Base-by-base conservation (phyloP, 164 flowering plant genomes). In the Annona cherimola region DNA sequence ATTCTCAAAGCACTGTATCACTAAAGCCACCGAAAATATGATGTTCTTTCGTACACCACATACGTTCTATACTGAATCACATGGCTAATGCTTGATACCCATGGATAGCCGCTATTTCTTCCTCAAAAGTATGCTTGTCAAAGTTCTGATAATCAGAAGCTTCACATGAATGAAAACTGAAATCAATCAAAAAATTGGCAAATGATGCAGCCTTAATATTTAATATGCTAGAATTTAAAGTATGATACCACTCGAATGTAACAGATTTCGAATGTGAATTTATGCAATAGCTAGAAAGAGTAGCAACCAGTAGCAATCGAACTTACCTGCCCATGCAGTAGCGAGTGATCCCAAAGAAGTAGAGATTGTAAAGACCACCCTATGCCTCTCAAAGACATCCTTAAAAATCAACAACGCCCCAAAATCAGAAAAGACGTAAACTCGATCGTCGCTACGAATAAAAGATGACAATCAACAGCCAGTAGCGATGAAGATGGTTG, bases 301-400 rank as follows among this genome's bases (percentile, higher is more conserved):
- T 50, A 50, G 57, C 14, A 50, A 54, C 0, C 60, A 50, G 3
- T 50, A 50, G 57, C 14, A 50, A 54, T 1, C 60, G 18, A 66
- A 75, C 88, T 79, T 73, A 91, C 99, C 99, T 60, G 67, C 64
- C 93, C 93, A 81, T 42, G 83, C 83, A 19, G 81, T 76, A 4
- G 82, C 91, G 74, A 91, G 84, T 9, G 98, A 92, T 35, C 94
- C 97, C 16, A 92, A 54, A 39, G 98, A 94, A 70, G 97, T 94
- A 6, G 86, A 79, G 63, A 94, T 45, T 9, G 98, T 92, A 74
- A 94, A 90, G 11, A 92, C 92, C 78, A 92, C 97, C 77, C 75
- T 87, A 75, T 94, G 97, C 77, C 87, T 83, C 87, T 94, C 97
- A 80, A 95, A 95, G 60, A 80, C 79, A 69, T 93, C 96, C 98